Evolutionary conservation across 345 rosid genomes (phyloP).

Genomic region (Salix purpurea): DNA sequence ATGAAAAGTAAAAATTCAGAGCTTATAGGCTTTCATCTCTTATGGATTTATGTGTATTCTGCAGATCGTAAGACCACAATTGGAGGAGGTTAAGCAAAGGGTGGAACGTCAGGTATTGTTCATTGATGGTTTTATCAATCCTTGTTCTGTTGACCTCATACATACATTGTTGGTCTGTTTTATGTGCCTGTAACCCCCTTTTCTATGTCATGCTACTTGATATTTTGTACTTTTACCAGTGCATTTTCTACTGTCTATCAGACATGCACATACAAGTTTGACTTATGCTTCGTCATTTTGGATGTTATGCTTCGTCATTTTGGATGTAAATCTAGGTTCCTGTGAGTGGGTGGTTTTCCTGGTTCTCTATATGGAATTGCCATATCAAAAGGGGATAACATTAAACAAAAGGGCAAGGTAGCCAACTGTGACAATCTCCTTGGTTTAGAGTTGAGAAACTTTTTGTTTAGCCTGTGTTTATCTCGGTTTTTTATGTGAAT

Average conservation of each 20-base stretch:
- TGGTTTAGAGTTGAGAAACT: neutral
- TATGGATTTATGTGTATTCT: constrained; percentile 23
- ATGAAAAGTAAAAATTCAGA: neutral
- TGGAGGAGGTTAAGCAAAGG: constrained; percentile 57
- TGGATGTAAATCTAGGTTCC: neutral
- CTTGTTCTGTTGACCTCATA: neutral
- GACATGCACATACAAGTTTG: neutral
- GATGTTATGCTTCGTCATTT: neutral
- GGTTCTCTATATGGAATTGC: neutral
- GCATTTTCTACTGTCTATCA: neutral
- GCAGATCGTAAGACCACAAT: constrained; percentile 65
- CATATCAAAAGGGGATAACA: neutral
- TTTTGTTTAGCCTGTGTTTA: neutral
- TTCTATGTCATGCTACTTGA: neutral
- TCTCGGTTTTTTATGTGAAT: neutral
- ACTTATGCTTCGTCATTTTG: neutral
- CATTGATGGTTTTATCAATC: neutral
- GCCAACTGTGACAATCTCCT: neutral
- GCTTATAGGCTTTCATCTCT: neutral
- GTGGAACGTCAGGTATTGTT: constrained; percentile 51
- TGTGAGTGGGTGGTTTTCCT: neutral
- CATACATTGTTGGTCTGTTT: neutral
- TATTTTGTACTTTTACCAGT: neutral
- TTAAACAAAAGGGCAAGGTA: neutral
- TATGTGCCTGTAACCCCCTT: neutral